Evolutionary conservation across 2,329 filamentous ascomycete species (phyloP).

Genomic region (Cryphonectria radicalis): DNA sequence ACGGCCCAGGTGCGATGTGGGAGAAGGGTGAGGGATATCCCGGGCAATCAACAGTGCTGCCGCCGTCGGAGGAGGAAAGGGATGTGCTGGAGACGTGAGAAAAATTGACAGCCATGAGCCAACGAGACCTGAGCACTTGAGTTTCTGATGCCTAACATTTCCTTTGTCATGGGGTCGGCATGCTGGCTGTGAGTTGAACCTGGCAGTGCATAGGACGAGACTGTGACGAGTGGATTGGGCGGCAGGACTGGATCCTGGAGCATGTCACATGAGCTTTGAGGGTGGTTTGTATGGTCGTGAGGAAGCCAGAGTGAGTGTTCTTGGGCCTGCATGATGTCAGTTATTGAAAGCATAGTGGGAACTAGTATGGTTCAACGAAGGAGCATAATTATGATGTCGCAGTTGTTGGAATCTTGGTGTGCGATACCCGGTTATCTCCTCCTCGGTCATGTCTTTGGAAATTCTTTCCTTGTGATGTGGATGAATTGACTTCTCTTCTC

Average conservation of each 20-base stretch:
- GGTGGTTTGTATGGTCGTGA: not conserved
- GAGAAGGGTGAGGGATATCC: conserved; percentile 54
- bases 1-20: conserved; percentile 54
- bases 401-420: not conserved
- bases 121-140: conserved; percentile 6
- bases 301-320: not conserved
- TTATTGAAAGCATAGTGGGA: not conserved
- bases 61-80: conserved; percentile 46
- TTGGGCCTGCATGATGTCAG: not conserved
- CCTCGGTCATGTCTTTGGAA: not conserved
- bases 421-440: not conserved
- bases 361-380: not conserved
- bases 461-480: not conserved
- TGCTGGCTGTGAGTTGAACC: not conserved
- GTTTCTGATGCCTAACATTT: conserved; percentile 13
- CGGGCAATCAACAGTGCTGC: conserved; percentile 42
- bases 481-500: not conserved
- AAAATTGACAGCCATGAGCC: conserved; percentile 8
- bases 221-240: not conserved
- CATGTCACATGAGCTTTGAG: not conserved
- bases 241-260: not conserved
- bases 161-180: conserved; percentile 5
- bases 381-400: not conserved
- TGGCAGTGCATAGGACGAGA: not conserved
- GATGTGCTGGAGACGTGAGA: conserved; percentile 47